Percentiles rank a stretch among this genome's conserved stretches.
Evolutionary conservation across 2,329 filamentous ascomycete genomes (phyloP).

Genomic region (Cytospora schulzeri): DNA sequence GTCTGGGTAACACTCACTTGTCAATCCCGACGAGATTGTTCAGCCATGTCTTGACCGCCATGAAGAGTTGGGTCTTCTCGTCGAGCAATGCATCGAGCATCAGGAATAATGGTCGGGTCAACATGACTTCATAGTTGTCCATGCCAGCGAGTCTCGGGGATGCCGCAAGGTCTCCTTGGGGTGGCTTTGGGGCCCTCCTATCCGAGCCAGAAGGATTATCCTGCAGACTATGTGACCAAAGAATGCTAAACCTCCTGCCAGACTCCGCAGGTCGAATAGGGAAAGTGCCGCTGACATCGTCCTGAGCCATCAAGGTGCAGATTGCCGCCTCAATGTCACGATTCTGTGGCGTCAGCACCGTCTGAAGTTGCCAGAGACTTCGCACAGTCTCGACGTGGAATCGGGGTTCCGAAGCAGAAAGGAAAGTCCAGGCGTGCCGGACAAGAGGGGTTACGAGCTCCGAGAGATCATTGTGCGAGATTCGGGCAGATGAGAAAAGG

Average conservation of each 20-base stretch:
- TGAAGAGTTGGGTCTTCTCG: constrained; percentile 71
- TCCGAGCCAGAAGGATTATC: constrained; percentile 53
- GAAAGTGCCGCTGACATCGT: constrained; percentile 51
- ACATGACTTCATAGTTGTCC: constrained; percentile 70
- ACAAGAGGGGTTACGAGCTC: constrained; percentile 70
- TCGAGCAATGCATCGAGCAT: constrained; percentile 78
- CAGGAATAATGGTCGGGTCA: constrained; percentile 79
- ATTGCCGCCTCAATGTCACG: constrained; percentile 82
- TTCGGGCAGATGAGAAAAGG: constrained; percentile 56
- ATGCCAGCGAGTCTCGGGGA: constrained; percentile 53
- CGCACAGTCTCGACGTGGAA: constrained; percentile 93
- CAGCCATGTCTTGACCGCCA: constrained; percentile 80
- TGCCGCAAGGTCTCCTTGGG: constrained; percentile 39
- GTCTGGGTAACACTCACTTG: constrained; percentile 50
- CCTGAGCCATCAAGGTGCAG: constrained; percentile 65
- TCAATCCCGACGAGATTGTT: constrained; percentile 66
- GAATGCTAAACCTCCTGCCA: constrained; percentile 69
- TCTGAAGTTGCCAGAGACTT: constrained; percentile 83
- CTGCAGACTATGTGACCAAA: constrained; percentile 81
- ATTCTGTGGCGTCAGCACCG: constrained; percentile 64
- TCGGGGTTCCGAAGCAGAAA: constrained; percentile 83
- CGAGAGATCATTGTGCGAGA: constrained; percentile 55
- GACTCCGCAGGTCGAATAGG: constrained; percentile 57
- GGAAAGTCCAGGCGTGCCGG: constrained; percentile 73
- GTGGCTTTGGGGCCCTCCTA: constrained; percentile 51